Base-by-base conservation (phyloP, 805 yeast genomes). In the Blastobotrys terrestris region DNA sequence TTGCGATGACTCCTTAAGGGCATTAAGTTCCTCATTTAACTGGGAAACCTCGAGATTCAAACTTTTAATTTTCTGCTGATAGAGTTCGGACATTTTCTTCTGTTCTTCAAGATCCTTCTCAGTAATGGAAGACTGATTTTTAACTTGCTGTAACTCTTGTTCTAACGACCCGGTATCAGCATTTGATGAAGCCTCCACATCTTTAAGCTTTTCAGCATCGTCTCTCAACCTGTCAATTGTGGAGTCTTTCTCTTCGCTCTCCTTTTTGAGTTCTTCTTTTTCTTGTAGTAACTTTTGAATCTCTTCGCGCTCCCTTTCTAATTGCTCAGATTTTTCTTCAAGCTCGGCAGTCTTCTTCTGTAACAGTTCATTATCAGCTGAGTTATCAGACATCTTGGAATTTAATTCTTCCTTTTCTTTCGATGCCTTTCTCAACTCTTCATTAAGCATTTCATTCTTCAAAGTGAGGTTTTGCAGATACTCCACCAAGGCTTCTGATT, bases 401-500 rank as follows among this genome's bases (percentile, higher is more conserved):
- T 52, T 49, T n/a, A 15, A 19, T 3, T 39, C 50, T n/a, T 40
- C 22, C 4, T 43, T 31, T 20, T 60, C 59, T 47, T 64, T 53
- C 22, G 68, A 53, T 45, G 77, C 63, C 31, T 77, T 74, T 51
- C 83, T 75, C 61, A 91, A 69, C 63, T 92, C 97, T 1, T 74
- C 77, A 58, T 77, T 80, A 53, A 85, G 72, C 70, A 91, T 65
- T 1, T 72, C 72, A 31, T 78, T 80, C 62, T 86, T 85, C 49
- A 79, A 74, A 18, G 76, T 77, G 49, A 87, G 66, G 31, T 86
- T 83, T 40, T 75, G 73, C 48, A 92, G 74, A 66, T 83, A 91
- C 42, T 84, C 89, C 35, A 82, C 80, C 41, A 92, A 71, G 5
- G 79, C 72, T 7, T 81, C 87, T 1, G 85, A 80, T 63, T 92